A percentile compares a stretch with the other conserved stretches of the same genome.
These are phyloP conservation scores for Coccomyxa sp. DNA, from an alignment of 139 green algal genomes.

Conservation along the genomic window DNA sequence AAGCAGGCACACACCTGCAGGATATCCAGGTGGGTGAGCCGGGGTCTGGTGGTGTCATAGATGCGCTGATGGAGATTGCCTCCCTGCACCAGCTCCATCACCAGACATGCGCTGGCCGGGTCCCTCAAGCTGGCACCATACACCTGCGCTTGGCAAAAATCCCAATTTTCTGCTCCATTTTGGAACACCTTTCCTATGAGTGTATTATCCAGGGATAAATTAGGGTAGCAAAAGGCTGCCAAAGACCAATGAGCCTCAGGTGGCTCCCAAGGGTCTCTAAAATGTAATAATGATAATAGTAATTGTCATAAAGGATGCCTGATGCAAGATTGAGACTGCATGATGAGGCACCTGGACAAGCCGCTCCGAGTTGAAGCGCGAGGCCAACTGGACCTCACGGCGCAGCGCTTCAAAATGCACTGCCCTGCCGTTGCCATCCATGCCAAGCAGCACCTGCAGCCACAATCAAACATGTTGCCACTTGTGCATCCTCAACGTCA, in stretches of 20 bases:
- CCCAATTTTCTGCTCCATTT: no score
- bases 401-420: slow-evolving; percentile 41
- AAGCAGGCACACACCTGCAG: slow-evolving; percentile 30
- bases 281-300: no score
- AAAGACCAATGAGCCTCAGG: no score
- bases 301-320: no score
- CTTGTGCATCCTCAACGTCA: no score
- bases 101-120: slow-evolving; percentile 49
- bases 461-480: no score
- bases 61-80: slow-evolving; percentile 69
- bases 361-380: slow-evolving; percentile 40
- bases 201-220: no score
- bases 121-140: slow-evolving; percentile 51
- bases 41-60: slow-evolving; percentile 46
- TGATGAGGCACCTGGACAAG: slow-evolving; percentile 33
- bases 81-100: slow-evolving; percentile 79
- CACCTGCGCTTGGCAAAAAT: slow-evolving; percentile 10
- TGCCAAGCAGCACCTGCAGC: neutral
- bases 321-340: no score
- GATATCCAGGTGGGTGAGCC: slow-evolving; percentile 65
- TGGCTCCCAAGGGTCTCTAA: no score
- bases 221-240: no score
- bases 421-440: neutral
- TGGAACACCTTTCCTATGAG: neutral
- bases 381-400: slow-evolving; percentile 61